Evolutionary conservation across 202 grass and related monocot species (phyloP), one percentile per base, ranked within the genome.

Genomic region (Setaria italica): DNA sequence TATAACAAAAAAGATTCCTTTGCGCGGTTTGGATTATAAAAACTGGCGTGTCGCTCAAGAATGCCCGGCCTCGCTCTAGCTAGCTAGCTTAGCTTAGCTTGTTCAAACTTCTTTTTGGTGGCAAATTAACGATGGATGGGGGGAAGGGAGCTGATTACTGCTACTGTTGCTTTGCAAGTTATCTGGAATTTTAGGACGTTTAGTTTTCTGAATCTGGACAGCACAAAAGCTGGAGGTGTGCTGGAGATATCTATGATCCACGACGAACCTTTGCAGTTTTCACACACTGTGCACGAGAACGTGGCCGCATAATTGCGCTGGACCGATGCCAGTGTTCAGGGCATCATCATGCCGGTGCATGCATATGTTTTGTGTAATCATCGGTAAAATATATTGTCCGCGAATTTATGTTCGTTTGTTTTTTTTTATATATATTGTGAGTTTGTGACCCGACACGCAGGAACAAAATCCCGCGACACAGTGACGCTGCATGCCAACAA

Each of bases 291-390:
- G 62, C 78, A 66, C 30, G 7, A 74, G 80, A 79, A 73, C 79
- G 78, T 83, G 84, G 41, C 1, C 33, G 67, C 79, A 83, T 86
- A 43, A 83, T 90, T 86, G 79, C 34, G 64, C 71, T 72, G 2
- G 67, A 79, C 74, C n/a, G 58, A 66, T 67, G 74, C 80, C 50
- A 80, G 72, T 21, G 55, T 21, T 51, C 8, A 83, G 79, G 16
- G 7, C 73, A 86, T 62, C 58, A 86, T 83, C 57, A 30, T 20
- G 58, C 79, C 73, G 33, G 79, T 49, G 45, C 62, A 39, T 29
- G 3, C 9, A 11, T 72, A 17, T 51, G 25, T 35, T 48, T 14
- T 14, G 41, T 41, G n/a, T 46, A 54, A 5, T 2, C 1, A 6
- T 5, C 4, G 33, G 50, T 80, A 75, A 45, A 85, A 74, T 85